These are phyloP conservation scores for Pyronema domesticum DNA, from an alignment of 495 filamentous ascomycete species.

Conservation along the genomic window DNA sequence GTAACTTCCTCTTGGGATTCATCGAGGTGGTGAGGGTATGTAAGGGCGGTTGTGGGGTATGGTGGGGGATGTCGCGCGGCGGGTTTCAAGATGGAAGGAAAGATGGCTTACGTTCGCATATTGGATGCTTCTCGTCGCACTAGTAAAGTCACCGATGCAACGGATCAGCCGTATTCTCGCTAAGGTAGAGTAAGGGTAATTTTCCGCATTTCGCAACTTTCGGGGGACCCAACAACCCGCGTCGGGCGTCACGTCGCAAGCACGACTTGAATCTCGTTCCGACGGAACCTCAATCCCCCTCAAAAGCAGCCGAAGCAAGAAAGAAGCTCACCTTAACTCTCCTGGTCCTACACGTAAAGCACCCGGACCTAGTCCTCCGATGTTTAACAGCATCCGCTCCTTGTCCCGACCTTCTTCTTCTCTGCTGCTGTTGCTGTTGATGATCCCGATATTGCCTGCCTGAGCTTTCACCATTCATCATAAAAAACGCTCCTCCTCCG, in stretches of 20 bases:
- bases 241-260: no score
- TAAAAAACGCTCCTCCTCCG: no score
- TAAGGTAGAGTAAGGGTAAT: not conserved
- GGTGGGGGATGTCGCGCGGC: not conserved
- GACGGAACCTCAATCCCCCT: not conserved
- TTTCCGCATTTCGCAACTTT: not conserved
- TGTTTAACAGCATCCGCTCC: slow-evolving; percentile 75
- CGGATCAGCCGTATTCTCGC: slow-evolving; percentile 1
- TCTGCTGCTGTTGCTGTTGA: slow-evolving; percentile 19
- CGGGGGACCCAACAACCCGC: no score
- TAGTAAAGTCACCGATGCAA: slow-evolving; percentile 21
- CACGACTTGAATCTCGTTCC: no score
- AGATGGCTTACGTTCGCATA: slow-evolving; percentile 56
- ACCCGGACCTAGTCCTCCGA: slow-evolving; percentile 80
- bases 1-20: no score
- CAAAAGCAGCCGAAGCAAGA: no score
- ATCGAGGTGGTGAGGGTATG: not conserved
- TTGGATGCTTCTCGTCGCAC: slow-evolving; percentile 73
- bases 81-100: not conserved
- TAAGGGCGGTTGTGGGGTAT: not conserved
- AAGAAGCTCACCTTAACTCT: slow-evolving; percentile 57
- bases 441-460: no score
- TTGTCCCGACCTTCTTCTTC: slow-evolving; percentile 39
- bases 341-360: slow-evolving; percentile 78
- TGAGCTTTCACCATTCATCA: no score